Evolutionary conservation across 2,329 filamentous ascomycete genomes (phyloP).

Genomic region (Hypoxylon sp.): DNA sequence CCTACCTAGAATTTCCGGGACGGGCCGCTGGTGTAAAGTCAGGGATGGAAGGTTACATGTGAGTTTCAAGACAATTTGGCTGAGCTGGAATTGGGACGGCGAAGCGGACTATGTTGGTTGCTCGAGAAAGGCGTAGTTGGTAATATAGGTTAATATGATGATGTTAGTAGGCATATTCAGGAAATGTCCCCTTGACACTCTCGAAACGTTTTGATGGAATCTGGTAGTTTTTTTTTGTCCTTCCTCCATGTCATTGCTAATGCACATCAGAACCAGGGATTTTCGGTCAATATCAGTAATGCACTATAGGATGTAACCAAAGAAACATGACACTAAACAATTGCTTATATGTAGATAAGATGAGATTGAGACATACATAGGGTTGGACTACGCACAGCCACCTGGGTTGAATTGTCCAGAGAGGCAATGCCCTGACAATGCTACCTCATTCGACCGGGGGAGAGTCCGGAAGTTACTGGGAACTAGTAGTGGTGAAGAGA

Average conservation of each 20-base stretch:
- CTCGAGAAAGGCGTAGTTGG: neutral
- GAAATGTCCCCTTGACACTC: neutral
- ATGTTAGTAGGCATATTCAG: neutral
- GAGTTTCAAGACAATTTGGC: neutral
- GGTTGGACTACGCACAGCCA: slow-evolving; percentile 18
- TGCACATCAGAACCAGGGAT: neutral
- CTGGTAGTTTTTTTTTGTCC: neutral
- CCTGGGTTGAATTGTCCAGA: neutral
- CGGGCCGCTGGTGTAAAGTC: neutral
- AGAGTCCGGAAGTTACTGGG: neutral
- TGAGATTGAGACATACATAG: neutral
- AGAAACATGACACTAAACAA: neutral
- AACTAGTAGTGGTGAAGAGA: slow-evolving; percentile 21
- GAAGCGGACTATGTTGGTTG: neutral
- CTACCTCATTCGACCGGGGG: slow-evolving; percentile 11
- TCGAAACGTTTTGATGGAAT: neutral
- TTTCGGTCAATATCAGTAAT: neutral
- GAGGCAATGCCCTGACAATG: slow-evolving; percentile 5
- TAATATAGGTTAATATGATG: neutral
- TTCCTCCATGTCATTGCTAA: neutral
- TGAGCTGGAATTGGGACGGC: neutral
- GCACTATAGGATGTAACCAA: neutral
- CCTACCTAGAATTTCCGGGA: neutral
- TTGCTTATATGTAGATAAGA: neutral
- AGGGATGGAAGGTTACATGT: neutral